Percentiles rank a stretch among this genome's conserved stretches.
phyloP scores from a whole-genome alignment of 2,329 filamentous ascomycete species.

The Aspergillaceae sp. region DNA sequence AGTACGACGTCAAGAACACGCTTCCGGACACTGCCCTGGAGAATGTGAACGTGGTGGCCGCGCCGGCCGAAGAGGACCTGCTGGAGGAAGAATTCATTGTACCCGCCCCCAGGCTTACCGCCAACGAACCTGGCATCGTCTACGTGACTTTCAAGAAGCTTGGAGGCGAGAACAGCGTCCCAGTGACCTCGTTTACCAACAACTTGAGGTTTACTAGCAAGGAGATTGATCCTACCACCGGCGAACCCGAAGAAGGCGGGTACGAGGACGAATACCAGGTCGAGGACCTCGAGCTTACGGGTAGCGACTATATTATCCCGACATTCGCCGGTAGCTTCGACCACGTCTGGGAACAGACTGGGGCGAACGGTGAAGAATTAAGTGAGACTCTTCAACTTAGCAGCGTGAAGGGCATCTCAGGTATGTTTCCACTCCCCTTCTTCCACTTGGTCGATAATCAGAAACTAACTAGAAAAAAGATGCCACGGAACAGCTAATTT shows the following conservation, averaged over 20 bases:
- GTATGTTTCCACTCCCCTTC: constrained; percentile 46
- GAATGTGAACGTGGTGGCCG: constrained; percentile 74
- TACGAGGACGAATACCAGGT: constrained; percentile 99
- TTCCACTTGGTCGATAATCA: constrained; percentile 3
- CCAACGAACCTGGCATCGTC: constrained; percentile 82
- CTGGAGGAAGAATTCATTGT: constrained; percentile 86
- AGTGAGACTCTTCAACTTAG: constrained; percentile 84
- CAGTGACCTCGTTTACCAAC: constrained; percentile 78
- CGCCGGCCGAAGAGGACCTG: constrained; percentile 67
- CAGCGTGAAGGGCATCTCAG: constrained; percentile 83
- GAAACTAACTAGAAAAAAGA: constrained; percentile 47
- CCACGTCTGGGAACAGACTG: constrained; percentile 89
- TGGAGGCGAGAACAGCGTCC: constrained; percentile 65
- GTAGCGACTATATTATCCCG: constrained; percentile 88
- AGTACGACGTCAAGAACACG: constrained; percentile 98
- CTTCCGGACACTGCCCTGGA: constrained; percentile 83
- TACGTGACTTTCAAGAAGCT: constrained; percentile 91
- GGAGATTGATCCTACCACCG: constrained; percentile 92
- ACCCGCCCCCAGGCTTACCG: constrained; percentile 69
- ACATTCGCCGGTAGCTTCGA: constrained; percentile 92
- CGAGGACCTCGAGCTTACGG: constrained; percentile 80
- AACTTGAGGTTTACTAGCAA: constrained; percentile 94
- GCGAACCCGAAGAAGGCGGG: constrained; percentile 80
- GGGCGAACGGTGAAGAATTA: constrained; percentile 78
- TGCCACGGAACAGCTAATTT: constrained; percentile 82